phyloP scores from a whole-genome alignment of 1,284 basidiomycete species.

The Tilletia setariae region DNA sequence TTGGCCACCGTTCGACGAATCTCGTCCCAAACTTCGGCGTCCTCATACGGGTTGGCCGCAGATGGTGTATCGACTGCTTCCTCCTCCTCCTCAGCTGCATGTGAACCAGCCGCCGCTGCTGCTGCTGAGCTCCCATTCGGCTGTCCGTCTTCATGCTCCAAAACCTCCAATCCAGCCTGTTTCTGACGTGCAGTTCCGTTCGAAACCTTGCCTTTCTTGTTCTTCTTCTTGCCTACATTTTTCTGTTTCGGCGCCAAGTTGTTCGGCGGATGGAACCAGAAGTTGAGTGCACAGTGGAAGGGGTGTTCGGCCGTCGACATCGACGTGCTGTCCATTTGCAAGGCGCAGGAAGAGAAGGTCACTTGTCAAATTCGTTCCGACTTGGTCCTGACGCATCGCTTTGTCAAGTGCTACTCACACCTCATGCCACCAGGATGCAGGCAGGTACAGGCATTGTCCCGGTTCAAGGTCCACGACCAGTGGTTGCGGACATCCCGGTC shows the following conservation, averaged over 20 bases:
- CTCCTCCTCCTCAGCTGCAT: not conserved
- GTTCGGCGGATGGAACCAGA: conserved; percentile 53
- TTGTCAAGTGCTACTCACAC: conserved; percentile 40
- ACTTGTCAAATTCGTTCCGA: too few relatives aligned
- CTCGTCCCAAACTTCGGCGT: conserved; percentile 46
- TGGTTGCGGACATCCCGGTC: conserved; percentile 41
- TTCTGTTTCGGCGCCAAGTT: conserved; percentile 25
- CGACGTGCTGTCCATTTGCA: not conserved
- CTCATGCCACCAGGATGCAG: conserved; percentile 53
- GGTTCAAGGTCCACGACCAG: conserved; percentile 43
- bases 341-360: not conserved
- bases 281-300: conserved; percentile 53
- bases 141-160: conserved; percentile 24
- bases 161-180: conserved; percentile 16
- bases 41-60: conserved; percentile 39
- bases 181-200: not conserved
- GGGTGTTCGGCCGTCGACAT: conserved; percentile 6
- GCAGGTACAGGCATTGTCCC: conserved; percentile 53
- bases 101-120: not conserved
- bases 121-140: conserved; percentile 21
- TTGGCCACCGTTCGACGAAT: conserved; percentile 16
- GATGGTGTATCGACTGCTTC: conserved; percentile 16
- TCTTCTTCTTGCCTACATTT: not conserved
- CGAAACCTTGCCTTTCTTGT: not conserved
- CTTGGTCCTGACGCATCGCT: too few relatives aligned